phyloP scores from a whole-genome alignment of 1,284 basidiomycete genomes.

The Fomes fomentarius region DNA sequence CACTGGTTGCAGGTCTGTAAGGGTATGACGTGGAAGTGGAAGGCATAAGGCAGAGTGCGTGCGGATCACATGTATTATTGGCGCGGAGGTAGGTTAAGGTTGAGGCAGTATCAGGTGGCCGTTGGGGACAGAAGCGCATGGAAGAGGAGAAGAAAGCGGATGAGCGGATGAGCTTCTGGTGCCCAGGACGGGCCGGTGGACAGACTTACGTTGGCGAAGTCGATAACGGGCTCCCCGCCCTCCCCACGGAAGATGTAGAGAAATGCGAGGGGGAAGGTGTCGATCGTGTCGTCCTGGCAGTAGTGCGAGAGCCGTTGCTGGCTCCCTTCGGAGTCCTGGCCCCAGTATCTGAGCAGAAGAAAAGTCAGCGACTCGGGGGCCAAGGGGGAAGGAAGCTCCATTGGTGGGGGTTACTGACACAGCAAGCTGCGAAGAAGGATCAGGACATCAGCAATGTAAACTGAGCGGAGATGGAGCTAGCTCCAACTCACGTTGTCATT shows the following conservation, averaged over 20 bases:
- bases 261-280: slow-evolving; percentile 61
- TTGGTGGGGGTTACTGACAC: slow-evolving; percentile 21
- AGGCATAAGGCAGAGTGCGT: background rate
- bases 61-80: background rate
- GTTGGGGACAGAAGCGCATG: background rate
- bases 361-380: background rate
- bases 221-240: slow-evolving; percentile 56
- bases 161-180: background rate
- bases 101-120: too few relatives aligned
- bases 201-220: slow-evolving; percentile 56
- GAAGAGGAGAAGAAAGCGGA: background rate
- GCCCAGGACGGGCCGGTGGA: background rate
- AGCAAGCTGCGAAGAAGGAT: slow-evolving; percentile 22
- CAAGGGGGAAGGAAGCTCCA: too few relatives aligned
- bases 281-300: slow-evolving; percentile 51
- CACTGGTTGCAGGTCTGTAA: slow-evolving; percentile 50
- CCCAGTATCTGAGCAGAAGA: slow-evolving; percentile 38
- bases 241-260: slow-evolving; percentile 54
- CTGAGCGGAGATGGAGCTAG: background rate
- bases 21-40: background rate
- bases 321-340: slow-evolving; percentile 51
- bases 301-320: slow-evolving; percentile 51
- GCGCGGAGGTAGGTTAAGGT: too few relatives aligned
- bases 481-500: slow-evolving; percentile 34
- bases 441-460: slow-evolving; percentile 6